These are phyloP conservation scores for Cystobasidiopsis lactophilus DNA, from an alignment of 768 basidiomycete genomes.

Conservation along the genomic window DNA sequence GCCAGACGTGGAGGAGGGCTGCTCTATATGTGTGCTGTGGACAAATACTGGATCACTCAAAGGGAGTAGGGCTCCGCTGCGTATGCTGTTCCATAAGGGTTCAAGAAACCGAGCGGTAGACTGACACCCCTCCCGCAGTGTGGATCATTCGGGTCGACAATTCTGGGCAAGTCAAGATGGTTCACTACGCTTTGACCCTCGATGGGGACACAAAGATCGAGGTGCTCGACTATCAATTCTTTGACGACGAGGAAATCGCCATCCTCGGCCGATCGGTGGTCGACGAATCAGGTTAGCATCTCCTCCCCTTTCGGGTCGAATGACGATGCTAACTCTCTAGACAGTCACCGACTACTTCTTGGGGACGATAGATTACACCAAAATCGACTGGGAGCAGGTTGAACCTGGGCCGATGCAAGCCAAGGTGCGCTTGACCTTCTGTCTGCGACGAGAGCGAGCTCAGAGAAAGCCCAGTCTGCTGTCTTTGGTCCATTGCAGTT, in stretches of 20 bases:
- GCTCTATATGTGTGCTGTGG: too few species aligned
- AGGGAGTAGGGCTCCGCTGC: too few species aligned
- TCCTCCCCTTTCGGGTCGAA: background rate
- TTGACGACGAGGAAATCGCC: conserved; percentile 9
- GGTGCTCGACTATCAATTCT: conserved; percentile 8
- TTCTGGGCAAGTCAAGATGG: background rate
- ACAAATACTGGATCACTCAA: too few species aligned
- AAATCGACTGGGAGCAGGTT: background rate
- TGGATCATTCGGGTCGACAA: background rate
- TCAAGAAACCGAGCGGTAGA: background rate
- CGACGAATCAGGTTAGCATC: background rate
- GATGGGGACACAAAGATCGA: background rate
- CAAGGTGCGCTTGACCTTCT: background rate
- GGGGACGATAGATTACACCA: background rate
- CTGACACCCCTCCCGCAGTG: background rate
- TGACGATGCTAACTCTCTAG: background rate
- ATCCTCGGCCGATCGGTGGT: background rate
- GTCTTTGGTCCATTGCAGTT: background rate
- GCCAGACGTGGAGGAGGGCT: too few species aligned
- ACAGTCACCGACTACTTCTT: background rate
- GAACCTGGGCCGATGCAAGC: background rate
- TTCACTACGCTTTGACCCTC: background rate
- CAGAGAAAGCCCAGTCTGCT: background rate
- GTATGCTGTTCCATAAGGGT: too few species aligned
- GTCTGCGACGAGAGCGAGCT: too few species aligned